These are phyloP conservation scores for Elasticomyces elasticus DNA, from an alignment of 495 filamentous ascomycete genomes.

Conservation along the genomic window DNA sequence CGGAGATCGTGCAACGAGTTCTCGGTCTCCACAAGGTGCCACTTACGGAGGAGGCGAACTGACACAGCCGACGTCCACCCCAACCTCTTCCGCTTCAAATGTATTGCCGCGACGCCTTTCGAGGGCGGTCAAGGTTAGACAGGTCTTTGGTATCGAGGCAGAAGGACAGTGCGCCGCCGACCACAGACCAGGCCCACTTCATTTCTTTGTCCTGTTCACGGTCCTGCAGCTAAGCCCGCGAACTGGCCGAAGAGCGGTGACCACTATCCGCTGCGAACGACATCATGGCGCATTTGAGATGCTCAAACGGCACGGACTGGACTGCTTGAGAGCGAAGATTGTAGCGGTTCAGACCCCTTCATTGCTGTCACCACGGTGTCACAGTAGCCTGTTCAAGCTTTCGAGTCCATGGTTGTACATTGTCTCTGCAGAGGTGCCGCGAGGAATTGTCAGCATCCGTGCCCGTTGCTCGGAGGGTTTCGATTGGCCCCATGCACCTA, in stretches of 20 bases:
- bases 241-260: constrained; percentile 2
- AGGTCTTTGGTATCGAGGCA: background rate
- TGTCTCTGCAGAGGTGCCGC: background rate
- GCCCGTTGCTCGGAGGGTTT: background rate
- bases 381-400: background rate
- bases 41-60: background rate
- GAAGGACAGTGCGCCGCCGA: background rate
- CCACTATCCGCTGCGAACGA: constrained; percentile 1
- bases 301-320: no score
- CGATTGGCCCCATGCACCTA: background rate
- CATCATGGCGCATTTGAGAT: background rate
- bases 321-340: no score
- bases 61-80: background rate
- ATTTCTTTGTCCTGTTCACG: background rate
- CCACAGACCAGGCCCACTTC: background rate
- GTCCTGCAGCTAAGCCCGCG: background rate
- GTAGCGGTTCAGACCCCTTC: background rate
- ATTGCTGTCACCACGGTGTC: background rate
- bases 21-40: background rate
- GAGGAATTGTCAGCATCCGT: background rate
- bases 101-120: no score
- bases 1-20: background rate
- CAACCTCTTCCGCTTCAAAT: background rate
- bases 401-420: background rate
- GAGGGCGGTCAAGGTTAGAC: background rate